phyloP scores from a whole-genome alignment of 768 basidiomycete species.

The Tylopilus felleus region DNA sequence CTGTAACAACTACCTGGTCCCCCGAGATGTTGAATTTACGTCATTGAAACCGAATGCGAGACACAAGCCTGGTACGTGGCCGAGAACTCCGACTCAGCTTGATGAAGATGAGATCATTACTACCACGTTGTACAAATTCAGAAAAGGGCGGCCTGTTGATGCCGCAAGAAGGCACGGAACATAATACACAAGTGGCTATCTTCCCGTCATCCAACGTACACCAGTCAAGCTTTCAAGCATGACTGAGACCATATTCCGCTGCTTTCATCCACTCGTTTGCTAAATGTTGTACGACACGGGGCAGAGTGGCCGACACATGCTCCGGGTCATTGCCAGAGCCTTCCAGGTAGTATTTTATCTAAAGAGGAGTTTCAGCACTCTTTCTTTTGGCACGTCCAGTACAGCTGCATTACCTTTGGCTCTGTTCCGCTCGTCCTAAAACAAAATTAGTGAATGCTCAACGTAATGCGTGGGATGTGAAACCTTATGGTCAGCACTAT shows the following conservation, averaged over 20 bases:
- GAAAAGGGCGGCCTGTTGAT: too few species aligned
- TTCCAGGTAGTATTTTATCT: constrained; percentile 90
- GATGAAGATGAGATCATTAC: neutral
- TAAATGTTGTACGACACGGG: constrained; percentile 56
- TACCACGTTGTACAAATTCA: neutral
- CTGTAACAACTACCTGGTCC: neutral
- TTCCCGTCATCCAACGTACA: neutral
- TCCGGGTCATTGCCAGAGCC: constrained; percentile 56
- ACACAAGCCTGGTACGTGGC: neutral
- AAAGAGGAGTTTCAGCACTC: neutral
- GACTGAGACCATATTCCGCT: constrained; percentile 44
- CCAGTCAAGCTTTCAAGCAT: neutral
- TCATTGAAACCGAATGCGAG: neutral
- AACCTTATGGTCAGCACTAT: constrained; percentile 73
- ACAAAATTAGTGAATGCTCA: neutral
- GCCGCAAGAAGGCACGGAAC: neutral
- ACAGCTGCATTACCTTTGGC: constrained; percentile 58
- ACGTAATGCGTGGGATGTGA: constrained; percentile 10
- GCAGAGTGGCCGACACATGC: constrained; percentile 50
- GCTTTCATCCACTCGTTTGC: constrained; percentile 68
- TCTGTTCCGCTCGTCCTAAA: constrained; percentile 84
- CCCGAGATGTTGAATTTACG: neutral
- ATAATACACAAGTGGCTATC: neutral
- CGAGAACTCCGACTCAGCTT: neutral
- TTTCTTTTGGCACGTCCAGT: neutral